phyloP scores from a whole-genome alignment of 306 rosid species.

The Dalbergia cochinchinensis region DNA sequence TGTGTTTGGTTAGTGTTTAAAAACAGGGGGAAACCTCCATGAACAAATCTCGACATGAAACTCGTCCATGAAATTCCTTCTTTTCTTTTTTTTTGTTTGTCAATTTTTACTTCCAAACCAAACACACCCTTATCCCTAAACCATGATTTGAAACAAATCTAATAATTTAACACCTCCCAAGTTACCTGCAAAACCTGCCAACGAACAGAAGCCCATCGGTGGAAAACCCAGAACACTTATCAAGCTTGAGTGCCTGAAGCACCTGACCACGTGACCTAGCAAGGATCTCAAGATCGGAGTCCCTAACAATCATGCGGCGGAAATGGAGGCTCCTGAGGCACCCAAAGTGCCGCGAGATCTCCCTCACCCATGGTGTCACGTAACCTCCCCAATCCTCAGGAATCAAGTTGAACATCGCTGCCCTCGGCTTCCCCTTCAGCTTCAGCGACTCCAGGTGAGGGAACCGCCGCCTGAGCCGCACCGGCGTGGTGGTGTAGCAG shows the following conservation, averaged over 20 bases:
- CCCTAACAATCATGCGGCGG: conserved; percentile 88
- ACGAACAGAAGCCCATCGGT: conserved; percentile 74
- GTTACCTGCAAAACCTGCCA: conserved; percentile 81
- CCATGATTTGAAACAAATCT: background rate
- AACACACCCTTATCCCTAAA: background rate
- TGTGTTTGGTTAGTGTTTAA: too few species aligned
- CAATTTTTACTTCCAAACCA: too few species aligned
- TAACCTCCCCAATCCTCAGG: conserved; percentile 98
- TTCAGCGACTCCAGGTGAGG: conserved; percentile 77
- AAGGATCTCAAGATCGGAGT: conserved; percentile 80
- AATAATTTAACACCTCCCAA: background rate
- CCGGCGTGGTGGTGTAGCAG: conserved; percentile 90
- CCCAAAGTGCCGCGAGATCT: conserved; percentile 67
- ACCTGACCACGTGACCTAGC: conserved; percentile 74
- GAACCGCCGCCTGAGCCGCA: conserved; percentile 70
- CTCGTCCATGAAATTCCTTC: too few species aligned
- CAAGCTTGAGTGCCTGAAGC: conserved; percentile 77
- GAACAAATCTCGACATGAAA: too few species aligned
- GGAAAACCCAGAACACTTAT: conserved; percentile 91
- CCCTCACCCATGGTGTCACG: conserved; percentile 85
- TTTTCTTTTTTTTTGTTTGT: too few species aligned
- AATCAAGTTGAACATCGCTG: conserved; percentile 95
- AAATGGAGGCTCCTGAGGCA: conserved; percentile 82
- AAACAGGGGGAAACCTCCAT: too few species aligned
- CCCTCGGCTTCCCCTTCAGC: conserved; percentile 91